phyloP scores from a whole-genome alignment of 2,329 filamentous ascomycete species.

The Pseudogymnoascus sp. region DNA sequence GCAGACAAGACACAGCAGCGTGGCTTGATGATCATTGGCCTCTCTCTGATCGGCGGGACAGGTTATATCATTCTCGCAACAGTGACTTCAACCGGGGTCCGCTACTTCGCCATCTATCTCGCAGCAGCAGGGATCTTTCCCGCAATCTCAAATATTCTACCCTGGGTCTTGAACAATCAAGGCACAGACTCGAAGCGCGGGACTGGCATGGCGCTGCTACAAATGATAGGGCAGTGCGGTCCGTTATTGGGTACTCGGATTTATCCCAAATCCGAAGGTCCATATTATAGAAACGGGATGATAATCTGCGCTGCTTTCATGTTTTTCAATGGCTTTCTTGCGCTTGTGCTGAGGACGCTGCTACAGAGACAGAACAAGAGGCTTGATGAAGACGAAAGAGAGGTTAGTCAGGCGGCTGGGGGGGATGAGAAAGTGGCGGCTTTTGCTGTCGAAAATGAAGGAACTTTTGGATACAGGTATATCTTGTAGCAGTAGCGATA shows the following conservation, averaged over 20 bases:
- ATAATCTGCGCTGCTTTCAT: slow-evolving; percentile 54
- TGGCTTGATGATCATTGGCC: slow-evolving; percentile 46
- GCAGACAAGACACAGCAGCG: slow-evolving; percentile 59
- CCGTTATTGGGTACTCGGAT: slow-evolving; percentile 55
- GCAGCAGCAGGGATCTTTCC: slow-evolving; percentile 57
- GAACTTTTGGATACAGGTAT: neutral
- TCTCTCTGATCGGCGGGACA: slow-evolving; percentile 48
- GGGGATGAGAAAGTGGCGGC: neutral
- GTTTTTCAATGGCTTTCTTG: slow-evolving; percentile 48
- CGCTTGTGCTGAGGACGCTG: slow-evolving; percentile 43
- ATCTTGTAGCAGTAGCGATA: neutral
- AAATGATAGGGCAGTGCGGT: slow-evolving; percentile 57
- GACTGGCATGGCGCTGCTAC: slow-evolving; percentile 56
- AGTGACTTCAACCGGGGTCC: slow-evolving; percentile 35
- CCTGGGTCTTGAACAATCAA: slow-evolving; percentile 63
- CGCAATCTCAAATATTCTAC: slow-evolving; percentile 60
- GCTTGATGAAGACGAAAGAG: slow-evolving; percentile 37
- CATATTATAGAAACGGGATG: slow-evolving; percentile 46
- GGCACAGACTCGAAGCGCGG: slow-evolving; percentile 60
- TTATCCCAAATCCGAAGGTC: slow-evolving; percentile 42
- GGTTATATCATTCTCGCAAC: slow-evolving; percentile 59
- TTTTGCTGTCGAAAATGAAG: neutral
- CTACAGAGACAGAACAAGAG: slow-evolving; percentile 52
- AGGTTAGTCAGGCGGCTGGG: neutral
- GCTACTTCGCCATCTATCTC: slow-evolving; percentile 41